phyloP scores from a whole-genome alignment of 208 protist genomes.

The Trypanosoma mega region DNA sequence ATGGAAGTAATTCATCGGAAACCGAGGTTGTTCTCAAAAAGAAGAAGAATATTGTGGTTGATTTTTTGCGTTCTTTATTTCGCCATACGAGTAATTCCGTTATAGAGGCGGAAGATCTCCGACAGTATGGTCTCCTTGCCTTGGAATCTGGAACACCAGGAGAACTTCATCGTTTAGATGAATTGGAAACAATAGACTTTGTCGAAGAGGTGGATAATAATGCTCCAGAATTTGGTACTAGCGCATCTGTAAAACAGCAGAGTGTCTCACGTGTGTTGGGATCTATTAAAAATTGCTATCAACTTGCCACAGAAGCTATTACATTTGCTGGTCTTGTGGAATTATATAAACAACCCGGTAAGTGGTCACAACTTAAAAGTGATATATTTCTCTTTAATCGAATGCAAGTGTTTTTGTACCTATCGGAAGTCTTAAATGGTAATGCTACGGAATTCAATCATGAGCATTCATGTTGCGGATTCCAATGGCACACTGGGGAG shows the following conservation, averaged over 20 bases:
- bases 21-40: constrained; percentile 17
- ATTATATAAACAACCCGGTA: constrained; percentile 30
- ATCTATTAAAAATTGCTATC: constrained; percentile 54
- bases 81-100: constrained; percentile 55
- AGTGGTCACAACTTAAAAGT: constrained; percentile 41
- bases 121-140: constrained; percentile 60
- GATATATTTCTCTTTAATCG: constrained; percentile 52
- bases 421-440: constrained; percentile 12
- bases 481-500: constrained; percentile 37
- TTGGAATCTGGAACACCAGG: constrained; percentile 43
- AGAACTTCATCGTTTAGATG: constrained; percentile 47
- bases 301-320: constrained; percentile 51
- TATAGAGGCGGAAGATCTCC: constrained; percentile 51
- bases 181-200: constrained; percentile 21
- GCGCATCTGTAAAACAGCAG: constrained; percentile 41
- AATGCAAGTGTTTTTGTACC: constrained; percentile 47
- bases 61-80: constrained; percentile 73
- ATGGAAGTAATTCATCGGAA: not conserved
- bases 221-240: constrained; percentile 21
- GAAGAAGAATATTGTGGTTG: constrained; percentile 46
- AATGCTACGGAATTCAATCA: not conserved
- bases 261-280: constrained; percentile 52
- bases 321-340: constrained; percentile 49
- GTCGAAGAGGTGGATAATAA: not conserved
- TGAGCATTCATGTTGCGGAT: constrained; percentile 28